Conservation (phyloP, 2,329 filamentous ascomycete species). For the Trichoderma brevicompactum region DNA sequence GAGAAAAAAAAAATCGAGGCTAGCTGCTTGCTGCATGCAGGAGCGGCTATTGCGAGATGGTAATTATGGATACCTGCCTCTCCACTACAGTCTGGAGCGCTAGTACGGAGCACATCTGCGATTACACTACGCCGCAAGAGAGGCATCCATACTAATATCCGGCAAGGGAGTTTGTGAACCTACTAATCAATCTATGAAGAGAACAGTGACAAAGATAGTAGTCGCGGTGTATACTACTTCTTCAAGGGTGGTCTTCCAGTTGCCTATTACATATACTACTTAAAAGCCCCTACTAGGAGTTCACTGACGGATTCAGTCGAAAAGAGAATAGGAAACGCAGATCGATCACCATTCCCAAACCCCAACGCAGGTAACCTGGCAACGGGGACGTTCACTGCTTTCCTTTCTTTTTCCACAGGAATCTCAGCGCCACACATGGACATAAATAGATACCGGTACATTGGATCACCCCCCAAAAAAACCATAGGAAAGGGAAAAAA, state of each 20-base stretch:
- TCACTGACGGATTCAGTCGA: background rate
- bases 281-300: background rate
- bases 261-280: too few species aligned
- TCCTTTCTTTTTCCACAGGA: background rate
- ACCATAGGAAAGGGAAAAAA: background rate
- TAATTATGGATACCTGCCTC: conserved; percentile 4
- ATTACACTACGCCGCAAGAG: background rate
- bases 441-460: background rate
- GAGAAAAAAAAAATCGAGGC: conserved; percentile 3
- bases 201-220: background rate
- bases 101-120: background rate
- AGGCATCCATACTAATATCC: background rate
- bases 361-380: too few species aligned
- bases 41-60: conserved; percentile 19
- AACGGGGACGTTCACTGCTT: background rate
- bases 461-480: background rate
- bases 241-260: too few species aligned
- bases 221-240: too few species aligned
- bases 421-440: background rate
- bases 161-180: too few species aligned
- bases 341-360: background rate
- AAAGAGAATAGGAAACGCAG: background rate
- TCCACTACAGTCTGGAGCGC: background rate
- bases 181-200: too few species aligned
- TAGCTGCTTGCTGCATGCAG: conserved; percentile 19